phyloP scores from a whole-genome alignment of 306 rosid genomes.

The Arachis hypogaea region DNA sequence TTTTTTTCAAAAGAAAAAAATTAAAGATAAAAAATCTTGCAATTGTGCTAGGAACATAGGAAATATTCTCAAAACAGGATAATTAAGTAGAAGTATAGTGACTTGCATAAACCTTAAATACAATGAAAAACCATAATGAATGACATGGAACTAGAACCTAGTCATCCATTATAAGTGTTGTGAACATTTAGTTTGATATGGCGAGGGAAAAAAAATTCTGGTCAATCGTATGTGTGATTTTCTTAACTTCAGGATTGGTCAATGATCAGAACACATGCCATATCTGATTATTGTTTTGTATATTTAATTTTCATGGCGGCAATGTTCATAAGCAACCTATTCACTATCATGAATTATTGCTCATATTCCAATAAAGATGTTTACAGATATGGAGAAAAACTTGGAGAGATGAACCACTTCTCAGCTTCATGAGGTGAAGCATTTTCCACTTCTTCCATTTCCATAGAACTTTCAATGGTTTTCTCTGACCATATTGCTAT shows the following conservation, averaged over 20 bases:
- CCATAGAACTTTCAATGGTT: conserved; percentile 62
- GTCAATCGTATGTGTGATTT: conserved; percentile 24
- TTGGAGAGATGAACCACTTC: conserved; percentile 76
- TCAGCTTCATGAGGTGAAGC: conserved; percentile 74
- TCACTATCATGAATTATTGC: not conserved
- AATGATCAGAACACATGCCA: conserved; percentile 24
- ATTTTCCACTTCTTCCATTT: conserved; percentile 82
- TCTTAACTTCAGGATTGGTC: conserved; percentile 3
- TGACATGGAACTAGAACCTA: conserved; percentile 26
- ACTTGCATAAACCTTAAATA: conserved; percentile 6
- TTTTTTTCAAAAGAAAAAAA: not conserved
- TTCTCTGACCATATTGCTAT: conserved; percentile 67
- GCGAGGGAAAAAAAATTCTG: conserved; percentile 40
- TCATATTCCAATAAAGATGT: conserved; percentile 31
- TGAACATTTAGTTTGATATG: conserved; percentile 13
- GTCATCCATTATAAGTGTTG: conserved; percentile 15
- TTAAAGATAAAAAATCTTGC: not conserved
- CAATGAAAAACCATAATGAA: conserved; percentile 12
- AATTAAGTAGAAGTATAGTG: not conserved
- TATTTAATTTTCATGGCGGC: not conserved
- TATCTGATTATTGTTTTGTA: not conserved
- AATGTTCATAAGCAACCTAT: conserved; percentile 24
- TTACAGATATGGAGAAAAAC: conserved; percentile 61
- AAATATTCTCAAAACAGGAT: conserved; percentile 9
- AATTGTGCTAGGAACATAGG: conserved; percentile 20